Evolutionary conservation across 2,329 filamentous ascomycete genomes (phyloP).

Genomic region (Trichoderma koningiopsis): DNA sequence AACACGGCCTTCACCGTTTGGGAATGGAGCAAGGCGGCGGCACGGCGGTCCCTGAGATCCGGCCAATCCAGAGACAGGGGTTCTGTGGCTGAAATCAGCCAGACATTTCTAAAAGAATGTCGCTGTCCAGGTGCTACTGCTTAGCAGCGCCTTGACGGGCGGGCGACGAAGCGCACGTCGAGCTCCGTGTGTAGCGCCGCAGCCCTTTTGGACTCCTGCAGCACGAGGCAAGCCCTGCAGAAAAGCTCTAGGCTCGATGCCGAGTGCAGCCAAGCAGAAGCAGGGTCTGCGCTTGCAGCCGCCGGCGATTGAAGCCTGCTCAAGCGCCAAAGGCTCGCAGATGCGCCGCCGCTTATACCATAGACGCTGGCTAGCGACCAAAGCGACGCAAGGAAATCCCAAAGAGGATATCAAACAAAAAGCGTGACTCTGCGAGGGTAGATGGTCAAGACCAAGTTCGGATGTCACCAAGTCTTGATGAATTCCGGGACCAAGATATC

Average conservation of each 20-base stretch:
- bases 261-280: background rate
- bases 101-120: background rate
- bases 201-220: background rate
- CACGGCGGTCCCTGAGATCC: slow-evolving; percentile 4
- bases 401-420: background rate
- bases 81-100: background rate
- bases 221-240: background rate
- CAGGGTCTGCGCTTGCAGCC: background rate
- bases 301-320: background rate
- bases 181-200: background rate
- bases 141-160: background rate
- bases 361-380: background rate
- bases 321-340: slow-evolving; percentile 1
- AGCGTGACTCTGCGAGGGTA: background rate
- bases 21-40: slow-evolving; percentile 5
- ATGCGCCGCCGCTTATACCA: background rate
- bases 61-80: background rate
- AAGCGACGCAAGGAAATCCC: slow-evolving; percentile 1
- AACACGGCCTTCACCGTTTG: background rate
- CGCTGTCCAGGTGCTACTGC: background rate
- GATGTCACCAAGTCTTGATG: background rate
- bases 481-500: background rate
- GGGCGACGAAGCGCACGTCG: background rate
- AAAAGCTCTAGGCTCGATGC: background rate
- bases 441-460: background rate